Evolutionary conservation across 2,329 filamentous ascomycete species (phyloP).

Genomic region (Beauveria varroae): DNA sequence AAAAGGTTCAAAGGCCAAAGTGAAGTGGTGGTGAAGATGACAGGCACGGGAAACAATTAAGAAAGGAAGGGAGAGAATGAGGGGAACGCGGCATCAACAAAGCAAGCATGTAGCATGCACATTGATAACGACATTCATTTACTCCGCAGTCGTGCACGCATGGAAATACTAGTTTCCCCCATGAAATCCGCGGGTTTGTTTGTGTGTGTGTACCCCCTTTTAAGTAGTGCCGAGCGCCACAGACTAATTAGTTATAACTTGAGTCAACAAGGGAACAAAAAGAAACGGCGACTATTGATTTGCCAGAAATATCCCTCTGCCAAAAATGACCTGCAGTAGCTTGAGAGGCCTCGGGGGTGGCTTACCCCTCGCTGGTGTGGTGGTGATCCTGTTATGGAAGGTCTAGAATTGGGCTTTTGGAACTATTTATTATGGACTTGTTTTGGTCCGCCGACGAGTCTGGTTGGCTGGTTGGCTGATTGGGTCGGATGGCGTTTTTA

Average conservation of each 20-base stretch:
- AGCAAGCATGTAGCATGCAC: slow-evolving; percentile 1
- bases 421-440: background rate
- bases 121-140: background rate
- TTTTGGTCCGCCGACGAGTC: background rate
- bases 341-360: background rate
- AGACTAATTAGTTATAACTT: background rate
- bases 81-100: background rate
- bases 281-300: background rate
- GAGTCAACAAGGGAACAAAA: background rate
- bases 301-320: background rate
- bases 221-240: background rate
- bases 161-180: no score
- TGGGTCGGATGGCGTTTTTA: background rate
- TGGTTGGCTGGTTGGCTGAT: background rate
- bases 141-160: background rate
- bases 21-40: background rate
- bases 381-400: background rate
- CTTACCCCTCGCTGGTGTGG: no score
- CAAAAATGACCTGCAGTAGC: slow-evolving; percentile 1
- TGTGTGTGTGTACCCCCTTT: background rate
- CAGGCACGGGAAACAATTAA: background rate
- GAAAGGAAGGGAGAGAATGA: background rate
- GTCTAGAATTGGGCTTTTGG: background rate
- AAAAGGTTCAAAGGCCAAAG: background rate
- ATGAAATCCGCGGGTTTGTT: background rate